Evolutionary conservation across 305 asterid species (phyloP), one percentile per base, ranked within the genome.

Genomic region (Fraxinus ornus): DNA sequence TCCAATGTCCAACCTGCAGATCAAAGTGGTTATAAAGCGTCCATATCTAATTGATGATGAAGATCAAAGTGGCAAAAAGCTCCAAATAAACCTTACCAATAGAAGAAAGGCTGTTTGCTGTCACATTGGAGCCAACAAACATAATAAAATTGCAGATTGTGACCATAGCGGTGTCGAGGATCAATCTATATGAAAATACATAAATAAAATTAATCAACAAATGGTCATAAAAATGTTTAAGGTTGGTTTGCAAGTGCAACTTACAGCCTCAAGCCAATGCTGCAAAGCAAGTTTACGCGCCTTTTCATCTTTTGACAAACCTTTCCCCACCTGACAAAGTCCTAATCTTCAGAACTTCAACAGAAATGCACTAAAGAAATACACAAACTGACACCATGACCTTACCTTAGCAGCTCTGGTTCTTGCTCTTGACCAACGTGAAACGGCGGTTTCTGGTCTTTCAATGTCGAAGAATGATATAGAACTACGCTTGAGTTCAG

Each of bases 231-330:
- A 8, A 64, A 26, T 22, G 15, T 62, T 22, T 57, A 22, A 22
- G 9, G 15, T 52, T 52, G 24, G 3, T 35, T 80, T 49, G 22
- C 24, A 78, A 24, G 49, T 26, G 75, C 44, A 36, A 78, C 93
- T 89, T 89, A 93, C 96, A 78, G 96, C 96, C 87, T 92, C 97
- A 76, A 93, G 94, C 97, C 96, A 93, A 85, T 93, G 97, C 77
- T 92, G 97, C 78, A 92, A 88, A 83, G 94, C 94, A 86, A 93
- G 88, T 74, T 93, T 92, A 52, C 86, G 87, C 1, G 96, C 97
- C 82, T 92, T 89, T 12, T 86, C 97, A 85, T 92, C 91, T 86
- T 91, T 88, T 0, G 85, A 84, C 80, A 93, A 83, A 35, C 97
- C 97, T 86, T 93, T 93, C 52, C 96, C 97, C 7, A 93, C 95